phyloP scores from a whole-genome alignment of 805 yeast genomes.

The Wickerhamiella domercqiae region DNA sequence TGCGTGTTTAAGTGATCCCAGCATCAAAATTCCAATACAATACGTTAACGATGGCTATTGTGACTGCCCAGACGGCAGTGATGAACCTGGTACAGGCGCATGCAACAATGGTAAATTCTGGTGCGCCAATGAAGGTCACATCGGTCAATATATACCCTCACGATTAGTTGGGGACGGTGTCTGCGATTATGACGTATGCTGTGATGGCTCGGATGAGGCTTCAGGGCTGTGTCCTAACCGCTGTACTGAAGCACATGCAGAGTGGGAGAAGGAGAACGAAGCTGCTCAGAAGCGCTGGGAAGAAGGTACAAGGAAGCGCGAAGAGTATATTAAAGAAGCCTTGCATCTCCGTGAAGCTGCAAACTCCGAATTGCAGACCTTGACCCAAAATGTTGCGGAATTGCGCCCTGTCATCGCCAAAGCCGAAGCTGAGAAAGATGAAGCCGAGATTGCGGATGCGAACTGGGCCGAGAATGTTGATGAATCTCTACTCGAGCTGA shows the following conservation, averaged over 20 bases:
- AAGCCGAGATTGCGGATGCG: conserved; percentile 10
- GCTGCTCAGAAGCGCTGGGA: conserved; percentile 18
- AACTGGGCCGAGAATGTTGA: conserved; percentile 6
- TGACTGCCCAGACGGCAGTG: conserved; percentile 96
- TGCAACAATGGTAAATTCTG: conserved; percentile 48
- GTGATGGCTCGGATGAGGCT: conserved; percentile 87
- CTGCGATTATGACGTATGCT: conserved; percentile 78
- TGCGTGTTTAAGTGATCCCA: conserved; percentile 55
- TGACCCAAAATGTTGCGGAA: conserved; percentile 10
- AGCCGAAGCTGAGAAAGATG: conserved; percentile 23
- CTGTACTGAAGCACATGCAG: conserved; percentile 38
- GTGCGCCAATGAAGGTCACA: conserved; percentile 63
- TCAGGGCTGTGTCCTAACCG: conserved; percentile 36
- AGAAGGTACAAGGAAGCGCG: conserved; percentile 27
- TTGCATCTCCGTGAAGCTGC: conserved; percentile 6
- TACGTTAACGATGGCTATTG: conserved; percentile 81
- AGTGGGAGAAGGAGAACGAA: conserved; percentile 17
- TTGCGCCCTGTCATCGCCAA: conserved; percentile 13
- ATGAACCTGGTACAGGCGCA: conserved; percentile 91
- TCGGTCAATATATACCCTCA: conserved; percentile 46
- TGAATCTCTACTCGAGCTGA: conserved; percentile 6
- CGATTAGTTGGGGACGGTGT: conserved; percentile 72
- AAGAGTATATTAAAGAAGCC: conserved; percentile 22
- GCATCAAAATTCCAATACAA: conserved; percentile 39
- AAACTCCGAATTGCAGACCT: conserved; percentile 1